These are phyloP conservation scores for Cyclospora cayetanensis DNA, from an alignment of 169 alveolate genomes.

Conservation along the genomic window DNA sequence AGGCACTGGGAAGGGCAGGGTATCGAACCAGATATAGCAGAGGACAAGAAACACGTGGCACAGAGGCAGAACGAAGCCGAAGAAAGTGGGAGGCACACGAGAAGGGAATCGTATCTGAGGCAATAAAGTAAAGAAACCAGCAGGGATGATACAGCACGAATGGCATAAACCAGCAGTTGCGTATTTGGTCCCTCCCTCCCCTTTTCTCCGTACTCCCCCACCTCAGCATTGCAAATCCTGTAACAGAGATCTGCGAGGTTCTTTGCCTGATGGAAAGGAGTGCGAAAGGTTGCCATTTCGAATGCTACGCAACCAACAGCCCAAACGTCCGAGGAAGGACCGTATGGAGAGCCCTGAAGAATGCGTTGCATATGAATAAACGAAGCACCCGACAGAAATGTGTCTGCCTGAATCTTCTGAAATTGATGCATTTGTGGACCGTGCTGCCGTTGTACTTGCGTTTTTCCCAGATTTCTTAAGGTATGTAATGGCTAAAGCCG, in stretches of 20 bases:
- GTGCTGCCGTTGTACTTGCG: too few relatives aligned
- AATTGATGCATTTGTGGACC: too few relatives aligned
- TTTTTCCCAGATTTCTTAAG: too few relatives aligned
- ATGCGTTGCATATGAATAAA: neutral
- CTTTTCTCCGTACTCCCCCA: slow-evolving; percentile 61
- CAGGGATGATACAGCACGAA: neutral
- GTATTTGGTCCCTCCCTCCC: neutral
- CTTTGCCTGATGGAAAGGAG: slow-evolving; percentile 89
- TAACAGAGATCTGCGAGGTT: slow-evolving; percentile 83
- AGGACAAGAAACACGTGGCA: too few relatives aligned
- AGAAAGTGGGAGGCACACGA: neutral
- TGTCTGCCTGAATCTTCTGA: too few relatives aligned
- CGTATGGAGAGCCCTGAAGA: slow-evolving; percentile 93
- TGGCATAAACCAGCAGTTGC: neutral
- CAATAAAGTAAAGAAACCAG: neutral
- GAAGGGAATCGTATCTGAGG: neutral
- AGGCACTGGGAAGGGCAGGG: neutral
- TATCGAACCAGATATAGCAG: neutral
- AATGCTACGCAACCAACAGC: slow-evolving; percentile 95
- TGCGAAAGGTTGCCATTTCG: slow-evolving; percentile 82
- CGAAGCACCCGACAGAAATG: too few relatives aligned
- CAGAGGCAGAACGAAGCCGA: neutral
- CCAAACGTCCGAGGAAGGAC: slow-evolving; percentile 99
- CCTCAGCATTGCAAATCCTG: slow-evolving; percentile 82
- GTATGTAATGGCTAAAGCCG: too few relatives aligned